Evolutionary conservation across 441 rosid species (phyloP), one percentile per base, ranked within the genome.

Genomic region (Corymbia calophylla): DNA sequence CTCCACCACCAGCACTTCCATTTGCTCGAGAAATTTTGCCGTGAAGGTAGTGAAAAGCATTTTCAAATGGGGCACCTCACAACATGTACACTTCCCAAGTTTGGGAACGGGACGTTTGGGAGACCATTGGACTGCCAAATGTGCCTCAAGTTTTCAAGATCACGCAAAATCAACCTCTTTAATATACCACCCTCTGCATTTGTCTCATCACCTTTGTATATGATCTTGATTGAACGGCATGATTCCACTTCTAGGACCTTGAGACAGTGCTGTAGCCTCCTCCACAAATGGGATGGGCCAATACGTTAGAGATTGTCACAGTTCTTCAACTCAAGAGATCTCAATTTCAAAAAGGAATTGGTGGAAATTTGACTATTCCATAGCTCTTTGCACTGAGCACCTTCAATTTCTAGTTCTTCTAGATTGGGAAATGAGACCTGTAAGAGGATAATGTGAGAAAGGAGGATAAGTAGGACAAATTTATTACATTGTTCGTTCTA

Each of bases 161-260:
- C 18, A 62, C 2, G 2, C 68, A 62, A 62, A 13, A 2, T 2
- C 1, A 62, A 2, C 2, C 1, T 14, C 18, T 18, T 62, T 32
- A 62, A 62, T 13, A 5, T 13, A 29, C 32, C 0, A 7, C 9
- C 13, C 0, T 29, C 1, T 7, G 9, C 3, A 7, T 2, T 9
- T 0, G 9, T 29, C 18, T 1, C 17, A 29, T 62, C 32, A 29
- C 32, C 1, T 62, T 13, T 9, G 0, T 29, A 62, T 13, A 62
- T 62, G 32, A 29, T 13, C 32, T 29, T 2, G 4, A 62, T 29
- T 3, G 4, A 62, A 3, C 2, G 32, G 18, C 68, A 62, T 62
- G 68, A 62, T 13, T 1, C 13, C 68, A 62, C 32, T 6, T 13
- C 0, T 14, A 62, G 0, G 32, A 7, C 0, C 2, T 62, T 0